Conservation (phyloP, 176 grass and related monocot genomes). For the Microstegium vimineum region DNA sequence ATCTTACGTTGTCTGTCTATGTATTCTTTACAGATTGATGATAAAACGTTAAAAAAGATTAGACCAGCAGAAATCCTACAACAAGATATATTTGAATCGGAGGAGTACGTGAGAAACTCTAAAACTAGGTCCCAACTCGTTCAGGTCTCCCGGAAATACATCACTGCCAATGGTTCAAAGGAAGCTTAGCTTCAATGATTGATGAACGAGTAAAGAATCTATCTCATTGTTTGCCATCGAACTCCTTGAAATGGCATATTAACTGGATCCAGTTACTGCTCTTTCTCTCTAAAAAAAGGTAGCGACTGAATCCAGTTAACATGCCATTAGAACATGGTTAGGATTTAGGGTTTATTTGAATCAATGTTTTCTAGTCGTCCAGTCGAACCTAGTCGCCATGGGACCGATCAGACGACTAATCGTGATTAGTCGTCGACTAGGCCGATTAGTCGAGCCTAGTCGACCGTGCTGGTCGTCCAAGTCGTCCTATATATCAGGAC, state of each 20-base stretch:
- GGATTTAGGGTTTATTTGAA: background rate
- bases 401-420: too few species aligned
- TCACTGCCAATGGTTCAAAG: background rate
- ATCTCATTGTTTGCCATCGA: background rate
- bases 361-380: too few species aligned
- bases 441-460: too few species aligned
- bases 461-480: too few species aligned
- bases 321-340: background rate
- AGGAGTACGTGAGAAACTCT: background rate
- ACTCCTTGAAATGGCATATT: background rate
- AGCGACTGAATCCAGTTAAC: background rate
- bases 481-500: too few species aligned
- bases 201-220: background rate
- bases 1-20: background rate
- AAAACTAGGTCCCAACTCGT: slow-evolving; percentile 4
- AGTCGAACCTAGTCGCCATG: too few species aligned
- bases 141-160: slow-evolving; percentile 11
- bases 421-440: too few species aligned
- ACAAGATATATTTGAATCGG: background rate
- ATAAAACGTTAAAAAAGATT: background rate
- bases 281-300: background rate
- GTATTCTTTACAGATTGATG: background rate
- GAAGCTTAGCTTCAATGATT: background rate
- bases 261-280: background rate
- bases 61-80: background rate